A percentile compares a stretch with the other conserved stretches of the same genome.
These are phyloP conservation scores for Fusarium camptoceras DNA, from an alignment of 2,329 filamentous ascomycete genomes.

Conservation along the genomic window DNA sequence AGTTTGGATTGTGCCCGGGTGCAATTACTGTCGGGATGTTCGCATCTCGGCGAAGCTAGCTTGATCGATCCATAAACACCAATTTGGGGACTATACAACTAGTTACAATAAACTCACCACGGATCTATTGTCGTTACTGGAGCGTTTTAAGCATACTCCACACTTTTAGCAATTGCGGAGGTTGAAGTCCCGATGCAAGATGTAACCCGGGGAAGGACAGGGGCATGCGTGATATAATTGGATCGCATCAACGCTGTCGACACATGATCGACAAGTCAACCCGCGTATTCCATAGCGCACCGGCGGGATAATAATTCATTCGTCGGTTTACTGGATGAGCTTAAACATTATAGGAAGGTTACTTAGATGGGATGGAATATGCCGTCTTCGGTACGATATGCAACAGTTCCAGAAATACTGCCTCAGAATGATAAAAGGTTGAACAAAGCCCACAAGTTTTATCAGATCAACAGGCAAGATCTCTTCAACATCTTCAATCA, in stretches of 20 bases:
- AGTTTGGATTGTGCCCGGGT: too few relatives aligned
- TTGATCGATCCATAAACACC: not conserved
- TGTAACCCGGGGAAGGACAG: not conserved
- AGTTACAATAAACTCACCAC: too few relatives aligned
- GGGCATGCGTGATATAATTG: conserved; percentile 8
- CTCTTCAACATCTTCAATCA: not conserved
- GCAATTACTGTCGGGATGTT: too few relatives aligned
- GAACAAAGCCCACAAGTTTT: not conserved
- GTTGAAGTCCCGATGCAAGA: not conserved
- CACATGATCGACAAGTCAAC: conserved; percentile 11
- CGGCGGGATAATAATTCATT: not conserved
- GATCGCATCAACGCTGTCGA: conserved; percentile 14
- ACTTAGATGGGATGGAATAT: not conserved
- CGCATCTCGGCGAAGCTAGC: not conserved
- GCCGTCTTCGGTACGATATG: not conserved
- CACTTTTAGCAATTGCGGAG: conserved; percentile 6
- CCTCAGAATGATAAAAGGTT: not conserved
- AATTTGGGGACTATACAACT: not conserved
- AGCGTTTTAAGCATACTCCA: conserved; percentile 11
- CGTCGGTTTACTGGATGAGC: not conserved
- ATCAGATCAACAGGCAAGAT: too few relatives aligned
- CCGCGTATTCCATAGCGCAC: not conserved
- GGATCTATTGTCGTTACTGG: conserved; percentile 10
- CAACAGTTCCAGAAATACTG: not conserved
- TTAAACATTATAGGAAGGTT: conserved; percentile 5